Evolutionary conservation across 345 rosid species (phyloP).

Genomic region (Acer negundo): DNA sequence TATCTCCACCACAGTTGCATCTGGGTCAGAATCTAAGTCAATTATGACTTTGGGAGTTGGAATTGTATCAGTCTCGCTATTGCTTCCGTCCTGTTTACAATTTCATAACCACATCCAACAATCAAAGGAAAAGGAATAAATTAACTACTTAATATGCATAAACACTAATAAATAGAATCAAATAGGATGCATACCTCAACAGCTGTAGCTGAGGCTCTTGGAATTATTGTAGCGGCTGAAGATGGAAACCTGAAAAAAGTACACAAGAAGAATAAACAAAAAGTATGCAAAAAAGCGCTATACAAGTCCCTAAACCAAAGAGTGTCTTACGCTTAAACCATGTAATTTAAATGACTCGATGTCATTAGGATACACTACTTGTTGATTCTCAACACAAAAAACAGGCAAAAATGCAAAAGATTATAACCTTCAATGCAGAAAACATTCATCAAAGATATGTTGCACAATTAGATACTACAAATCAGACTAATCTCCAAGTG

Average conservation of each 20-base stretch:
- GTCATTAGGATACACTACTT: background rate
- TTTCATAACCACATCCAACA: slow-evolving; percentile 23
- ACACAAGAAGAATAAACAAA: slow-evolving; percentile 13
- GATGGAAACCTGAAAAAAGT: slow-evolving; percentile 48
- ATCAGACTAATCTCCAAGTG: background rate
- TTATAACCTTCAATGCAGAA: background rate
- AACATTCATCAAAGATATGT: background rate
- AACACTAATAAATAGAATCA: background rate
- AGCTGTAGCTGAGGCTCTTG: slow-evolving; percentile 66
- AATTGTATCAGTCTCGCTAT: slow-evolving; percentile 54
- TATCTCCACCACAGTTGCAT: slow-evolving; percentile 83
- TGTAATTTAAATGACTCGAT: background rate
- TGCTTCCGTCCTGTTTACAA: slow-evolving; percentile 61
- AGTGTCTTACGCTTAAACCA: background rate
- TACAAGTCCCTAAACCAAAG: background rate
- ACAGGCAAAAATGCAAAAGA: slow-evolving; percentile 5
- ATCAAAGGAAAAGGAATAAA: slow-evolving; percentile 11
- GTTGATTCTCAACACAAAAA: background rate
- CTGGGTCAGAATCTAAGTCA: slow-evolving; percentile 90
- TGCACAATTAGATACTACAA: background rate
- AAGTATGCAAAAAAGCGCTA: background rate
- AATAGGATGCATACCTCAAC: slow-evolving; percentile 60
- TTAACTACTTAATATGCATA: background rate
- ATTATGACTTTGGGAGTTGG: slow-evolving; percentile 95
- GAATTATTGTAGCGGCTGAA: slow-evolving; percentile 35